phyloP scores from a whole-genome alignment of 805 yeast genomes.

The Priceomyces haplophilus region DNA sequence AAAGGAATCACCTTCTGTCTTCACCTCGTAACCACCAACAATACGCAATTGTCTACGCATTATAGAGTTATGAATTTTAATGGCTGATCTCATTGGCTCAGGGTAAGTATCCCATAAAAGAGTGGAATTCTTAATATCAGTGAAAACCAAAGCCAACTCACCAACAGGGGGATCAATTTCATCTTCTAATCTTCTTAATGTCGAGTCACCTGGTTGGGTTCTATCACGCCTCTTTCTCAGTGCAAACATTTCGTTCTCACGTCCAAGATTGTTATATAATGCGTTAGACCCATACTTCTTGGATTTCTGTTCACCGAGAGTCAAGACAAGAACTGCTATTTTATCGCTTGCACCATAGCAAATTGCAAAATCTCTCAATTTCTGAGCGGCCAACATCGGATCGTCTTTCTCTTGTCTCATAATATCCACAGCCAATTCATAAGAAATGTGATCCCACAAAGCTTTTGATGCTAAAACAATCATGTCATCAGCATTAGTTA shows the following conservation, averaged over 20 bases:
- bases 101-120: conserved; percentile 91
- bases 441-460: conserved; percentile 80
- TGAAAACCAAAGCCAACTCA: conserved; percentile 90
- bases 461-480: conserved; percentile 79
- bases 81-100: conserved; percentile 93
- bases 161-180: conserved; percentile 96
- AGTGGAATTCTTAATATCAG: conserved; percentile 95
- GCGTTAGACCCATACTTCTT: conserved; percentile 26
- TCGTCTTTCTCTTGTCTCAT: conserved; percentile 76
- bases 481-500: conserved; percentile 75
- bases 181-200: conserved; percentile 75
- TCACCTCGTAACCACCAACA: conserved; percentile 96
- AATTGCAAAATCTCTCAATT: conserved; percentile 88
- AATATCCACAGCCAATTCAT: conserved; percentile 86
- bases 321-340: conserved; percentile 74
- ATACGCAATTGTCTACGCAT: conserved; percentile 92
- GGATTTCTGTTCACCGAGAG: conserved; percentile 53
- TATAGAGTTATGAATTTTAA: conserved; percentile 86
- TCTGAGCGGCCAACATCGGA: conserved; percentile 90
- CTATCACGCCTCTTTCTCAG: conserved; percentile 48
- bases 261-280: conserved; percentile 37
- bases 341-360: conserved; percentile 86
- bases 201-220: conserved; percentile 53
- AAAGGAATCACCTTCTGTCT: conserved; percentile 98
- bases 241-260: conserved; percentile 32